Percentiles rank a stretch among this genome's conserved stretches.
Evolutionary conservation across 331 rosid species (phyloP).

Genomic region (Quercus lobata): DNA sequence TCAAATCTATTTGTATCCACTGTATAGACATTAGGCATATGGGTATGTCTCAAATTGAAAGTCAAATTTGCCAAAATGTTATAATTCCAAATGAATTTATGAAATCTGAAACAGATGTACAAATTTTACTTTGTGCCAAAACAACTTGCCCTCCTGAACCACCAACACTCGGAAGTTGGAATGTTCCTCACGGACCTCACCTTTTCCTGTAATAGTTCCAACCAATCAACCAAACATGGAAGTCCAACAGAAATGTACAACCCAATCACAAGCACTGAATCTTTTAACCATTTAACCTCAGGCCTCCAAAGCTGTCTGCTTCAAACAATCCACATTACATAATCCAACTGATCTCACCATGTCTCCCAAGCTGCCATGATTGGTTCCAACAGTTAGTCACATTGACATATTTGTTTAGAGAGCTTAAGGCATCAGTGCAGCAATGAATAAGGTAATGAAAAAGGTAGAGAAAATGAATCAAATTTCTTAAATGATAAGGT

Average conservation of each 20-base stretch:
- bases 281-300: slow-evolving; percentile 12
- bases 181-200: neutral
- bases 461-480: neutral
- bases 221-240: slow-evolving; percentile 23
- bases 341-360: slow-evolving; percentile 72
- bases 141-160: neutral
- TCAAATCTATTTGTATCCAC: too few species aligned
- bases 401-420: neutral
- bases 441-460: neutral
- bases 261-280: slow-evolving; percentile 12
- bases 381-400: slow-evolving; percentile 5
- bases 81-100: neutral
- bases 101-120: neutral
- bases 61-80: neutral
- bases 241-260: slow-evolving; percentile 24
- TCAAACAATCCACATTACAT: slow-evolving; percentile 67
- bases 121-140: neutral
- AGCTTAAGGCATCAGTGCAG: neutral
- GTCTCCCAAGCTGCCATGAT: slow-evolving; percentile 57
- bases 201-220: neutral
- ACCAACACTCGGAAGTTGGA: neutral
- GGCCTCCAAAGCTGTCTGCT: slow-evolving; percentile 46
- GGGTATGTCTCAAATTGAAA: neutral
- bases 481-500: neutral
- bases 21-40: too few species aligned